These are phyloP conservation scores for Dactylonectria estremocensis DNA, from an alignment of 2,329 filamentous ascomycete species.

Conservation along the genomic window DNA sequence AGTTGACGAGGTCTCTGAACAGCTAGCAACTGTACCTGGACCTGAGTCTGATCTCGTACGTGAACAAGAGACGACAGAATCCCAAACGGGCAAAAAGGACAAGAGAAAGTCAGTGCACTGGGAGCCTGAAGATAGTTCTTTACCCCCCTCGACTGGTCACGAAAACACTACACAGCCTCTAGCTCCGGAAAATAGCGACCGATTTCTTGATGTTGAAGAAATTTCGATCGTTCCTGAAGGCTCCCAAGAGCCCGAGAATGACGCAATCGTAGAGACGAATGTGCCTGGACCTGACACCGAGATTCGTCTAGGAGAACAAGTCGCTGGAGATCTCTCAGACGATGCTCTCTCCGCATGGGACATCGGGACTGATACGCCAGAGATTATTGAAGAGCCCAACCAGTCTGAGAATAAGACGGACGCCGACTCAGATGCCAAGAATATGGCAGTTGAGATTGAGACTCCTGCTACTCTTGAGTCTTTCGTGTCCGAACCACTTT, in stretches of 20 bases:
- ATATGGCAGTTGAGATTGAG: conserved; percentile 16
- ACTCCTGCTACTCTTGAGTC: conserved; percentile 36
- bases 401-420: conserved; percentile 2
- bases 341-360: conserved; percentile 28
- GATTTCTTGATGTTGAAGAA: conserved; percentile 24
- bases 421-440: conserved; percentile 5
- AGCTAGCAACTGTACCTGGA: conserved; percentile 10
- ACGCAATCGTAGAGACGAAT: not conserved
- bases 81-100: conserved; percentile 29
- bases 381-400: conserved; percentile 7
- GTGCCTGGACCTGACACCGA: not conserved
- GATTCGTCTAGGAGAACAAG: not conserved
- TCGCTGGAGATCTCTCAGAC: not conserved
- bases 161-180: not conserved
- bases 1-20: not conserved
- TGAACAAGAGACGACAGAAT: conserved; percentile 9
- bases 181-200: conserved; percentile 4
- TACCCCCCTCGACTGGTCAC: not conserved
- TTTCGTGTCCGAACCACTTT: conserved; percentile 51
- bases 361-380: conserved; percentile 12
- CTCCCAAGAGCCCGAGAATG: not conserved
- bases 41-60: conserved; percentile 2
- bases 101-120: conserved; percentile 42
- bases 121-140: conserved; percentile 28
- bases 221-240: not conserved